Evolutionary conservation across 2,329 filamentous ascomycete genomes (phyloP), one percentile per base, ranked within the genome.

Genomic region (Aspergillus alliaceus): DNA sequence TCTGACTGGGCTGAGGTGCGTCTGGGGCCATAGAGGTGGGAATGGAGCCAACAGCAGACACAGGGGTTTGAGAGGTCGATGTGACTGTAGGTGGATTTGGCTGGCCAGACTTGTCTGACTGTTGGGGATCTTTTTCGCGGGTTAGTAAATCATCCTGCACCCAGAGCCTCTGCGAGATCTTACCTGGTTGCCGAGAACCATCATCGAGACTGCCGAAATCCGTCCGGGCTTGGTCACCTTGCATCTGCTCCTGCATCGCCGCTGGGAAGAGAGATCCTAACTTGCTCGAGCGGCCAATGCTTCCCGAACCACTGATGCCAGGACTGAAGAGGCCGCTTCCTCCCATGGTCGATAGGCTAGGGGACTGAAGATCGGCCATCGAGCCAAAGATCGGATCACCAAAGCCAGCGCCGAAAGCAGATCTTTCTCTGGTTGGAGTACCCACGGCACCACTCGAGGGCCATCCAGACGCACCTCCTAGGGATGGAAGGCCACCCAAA

Each of bases 171-270:
- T 37, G 22, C 37, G 18, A 18, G 22, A 50, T 50, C 60, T 64
- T 84, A 52, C 86, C 84, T 55, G 86, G 75, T 59, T 89, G 86
- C 5, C 83, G 81, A 12, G 82, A 70, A 1, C 80, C 80, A 57
- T 89, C 86, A 34, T 80, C 79, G 49, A 86, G 66, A 57, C 70
- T 80, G 25, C 85, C 83, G 47, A 73, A 67, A 42, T 89, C 88
- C 12, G 93, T 89, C 29, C 87, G 83, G 3, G 78, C 77, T 32
- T 79, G 72, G 11, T 81, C 78, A 40, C 75, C 73, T 58, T 92
- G 90, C 89, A 96, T 93, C 72, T 96, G 91, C 34, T 92, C 90
- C 75, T 97, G 93, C 90, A 96, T 93, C 4, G 89, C 88, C 1
- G 87, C 79, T 8, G 93, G 93, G 69, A 99, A 97, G 24, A 99